phyloP scores from a whole-genome alignment of 2,329 filamentous ascomycete species.

The Xylariales sp. region DNA sequence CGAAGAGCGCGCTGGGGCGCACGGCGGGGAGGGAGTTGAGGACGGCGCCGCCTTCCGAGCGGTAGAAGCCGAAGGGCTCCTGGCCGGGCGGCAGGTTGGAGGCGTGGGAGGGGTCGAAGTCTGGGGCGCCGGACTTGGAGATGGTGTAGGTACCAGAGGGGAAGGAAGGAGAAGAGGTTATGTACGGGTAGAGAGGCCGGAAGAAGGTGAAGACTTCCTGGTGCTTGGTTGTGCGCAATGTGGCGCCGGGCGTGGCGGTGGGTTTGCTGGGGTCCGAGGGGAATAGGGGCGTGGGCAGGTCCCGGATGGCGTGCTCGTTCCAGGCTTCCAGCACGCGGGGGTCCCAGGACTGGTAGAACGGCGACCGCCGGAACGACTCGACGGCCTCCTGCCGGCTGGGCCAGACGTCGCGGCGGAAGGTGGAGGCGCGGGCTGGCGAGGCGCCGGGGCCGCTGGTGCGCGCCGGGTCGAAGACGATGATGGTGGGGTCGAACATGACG shows the following conservation, averaged over 20 bases:
- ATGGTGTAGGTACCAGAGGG: constrained; percentile 56
- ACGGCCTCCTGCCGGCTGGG: constrained; percentile 77
- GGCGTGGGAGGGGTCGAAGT: constrained; percentile 56
- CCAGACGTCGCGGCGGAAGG: constrained; percentile 83
- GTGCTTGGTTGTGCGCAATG: constrained; percentile 84
- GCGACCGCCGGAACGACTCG: constrained; percentile 72
- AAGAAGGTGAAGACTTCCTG: constrained; percentile 87
- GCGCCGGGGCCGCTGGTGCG: constrained; percentile 51
- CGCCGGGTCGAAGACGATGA: constrained; percentile 63
- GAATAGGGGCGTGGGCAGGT: constrained; percentile 72
- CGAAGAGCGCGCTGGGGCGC: constrained; percentile 74
- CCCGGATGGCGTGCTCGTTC: constrained; percentile 79
- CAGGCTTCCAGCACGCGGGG: constrained; percentile 79
- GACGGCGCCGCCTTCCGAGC: constrained; percentile 69
- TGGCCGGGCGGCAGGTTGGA: constrained; percentile 50
- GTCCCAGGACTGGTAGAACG: constrained; percentile 88
- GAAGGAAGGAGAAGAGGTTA: constrained; percentile 53
- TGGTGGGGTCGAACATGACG: constrained; percentile 86
- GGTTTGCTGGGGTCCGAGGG: constrained; percentile 8
- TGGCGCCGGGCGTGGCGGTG: constrained; percentile 63
- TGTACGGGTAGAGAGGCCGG: constrained; percentile 66
- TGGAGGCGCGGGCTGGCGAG: constrained; percentile 69
- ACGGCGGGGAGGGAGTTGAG: constrained; percentile 69
- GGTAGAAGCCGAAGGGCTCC: constrained; percentile 70
- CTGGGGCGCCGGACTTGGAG: constrained; percentile 52